Evolutionary conservation across 192 early-diverging fungal genomes (phyloP).

Genomic region (Endogone sp.): DNA sequence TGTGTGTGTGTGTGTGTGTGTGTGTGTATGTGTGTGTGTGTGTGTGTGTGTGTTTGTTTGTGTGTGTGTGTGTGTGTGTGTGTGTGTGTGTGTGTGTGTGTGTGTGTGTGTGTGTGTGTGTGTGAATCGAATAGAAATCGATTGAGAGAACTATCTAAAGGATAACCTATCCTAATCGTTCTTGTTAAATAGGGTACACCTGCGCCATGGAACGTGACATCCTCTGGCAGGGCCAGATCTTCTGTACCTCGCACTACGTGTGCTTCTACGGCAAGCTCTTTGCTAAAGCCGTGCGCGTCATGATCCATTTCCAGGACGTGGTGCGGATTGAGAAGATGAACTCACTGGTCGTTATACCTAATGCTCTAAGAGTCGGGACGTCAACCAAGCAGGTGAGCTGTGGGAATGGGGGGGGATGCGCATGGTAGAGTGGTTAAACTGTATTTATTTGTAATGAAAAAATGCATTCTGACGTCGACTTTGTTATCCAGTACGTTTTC

Average conservation of each 20-base stretch:
- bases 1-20: no score
- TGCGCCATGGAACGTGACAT: conserved; percentile 54
- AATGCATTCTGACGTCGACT: no score
- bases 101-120: no score
- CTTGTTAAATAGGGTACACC: neutral
- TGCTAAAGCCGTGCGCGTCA: conserved; percentile 37
- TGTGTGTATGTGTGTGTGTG: no score
- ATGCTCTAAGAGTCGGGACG: conserved; percentile 36
- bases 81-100: no score
- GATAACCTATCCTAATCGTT: neutral
- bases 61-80: no score
- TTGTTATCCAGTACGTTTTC: conserved; percentile 38
- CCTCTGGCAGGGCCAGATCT: conserved; percentile 54
- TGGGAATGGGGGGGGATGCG: neutral
- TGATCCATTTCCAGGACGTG: conserved; percentile 40
- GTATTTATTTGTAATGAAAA: no score
- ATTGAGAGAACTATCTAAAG: no score
- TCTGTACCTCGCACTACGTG: conserved; percentile 39
- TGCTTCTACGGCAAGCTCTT: conserved; percentile 55
- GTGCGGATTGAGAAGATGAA: conserved; percentile 43
- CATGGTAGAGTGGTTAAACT: no score
- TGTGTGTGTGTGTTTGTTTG: no score
- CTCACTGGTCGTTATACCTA: conserved; percentile 51
- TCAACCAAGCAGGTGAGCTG: conserved; percentile 4
- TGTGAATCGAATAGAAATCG: no score